A percentile compares a stretch with the other conserved stretches of the same genome.
phyloP scores from a whole-genome alignment of 2,329 filamentous ascomycete species.

The Xylogone sp. region DNA sequence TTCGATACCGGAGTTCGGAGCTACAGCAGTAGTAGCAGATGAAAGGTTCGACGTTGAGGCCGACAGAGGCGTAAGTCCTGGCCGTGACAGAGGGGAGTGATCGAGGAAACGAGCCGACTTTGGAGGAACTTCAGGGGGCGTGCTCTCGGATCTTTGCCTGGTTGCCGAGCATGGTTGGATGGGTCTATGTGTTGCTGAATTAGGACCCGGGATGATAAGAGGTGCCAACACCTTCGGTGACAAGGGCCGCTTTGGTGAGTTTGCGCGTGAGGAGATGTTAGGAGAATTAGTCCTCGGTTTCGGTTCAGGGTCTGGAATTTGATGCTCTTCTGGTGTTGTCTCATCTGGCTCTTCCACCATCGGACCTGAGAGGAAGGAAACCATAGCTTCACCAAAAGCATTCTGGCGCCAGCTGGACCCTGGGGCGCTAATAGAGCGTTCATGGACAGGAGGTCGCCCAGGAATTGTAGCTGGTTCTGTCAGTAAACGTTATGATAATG shows the following conservation, averaged over 20 bases:
- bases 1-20: conserved; percentile 12
- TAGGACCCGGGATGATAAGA: conserved; percentile 48
- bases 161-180: conserved; percentile 20
- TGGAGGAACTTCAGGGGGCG: conserved; percentile 35
- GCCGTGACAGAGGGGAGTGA: conserved; percentile 41
- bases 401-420: conserved; percentile 44
- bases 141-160: conserved; percentile 44
- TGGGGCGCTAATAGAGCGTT: conserved; percentile 61
- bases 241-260: conserved; percentile 33
- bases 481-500: conserved; percentile 9
- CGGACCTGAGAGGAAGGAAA: conserved; percentile 29
- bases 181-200: conserved; percentile 11
- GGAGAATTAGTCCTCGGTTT: not conserved
- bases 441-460: conserved; percentile 59
- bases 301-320: not conserved
- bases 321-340: conserved; percentile 8
- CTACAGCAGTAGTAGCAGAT: conserved; percentile 17
- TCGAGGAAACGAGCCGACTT: conserved; percentile 38
- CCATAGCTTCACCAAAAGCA: conserved; percentile 31
- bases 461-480: conserved; percentile 57
- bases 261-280: conserved; percentile 8
- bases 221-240: conserved; percentile 53
- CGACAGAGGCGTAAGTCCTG: conserved; percentile 40
- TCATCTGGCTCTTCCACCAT: conserved; percentile 31
- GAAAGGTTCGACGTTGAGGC: conserved; percentile 17